Percentiles rank a stretch among this genome's conserved stretches.
These are phyloP conservation scores for Penicillium italicum DNA, from an alignment of 2,329 filamentous ascomycete species.

Conservation along the genomic window DNA sequence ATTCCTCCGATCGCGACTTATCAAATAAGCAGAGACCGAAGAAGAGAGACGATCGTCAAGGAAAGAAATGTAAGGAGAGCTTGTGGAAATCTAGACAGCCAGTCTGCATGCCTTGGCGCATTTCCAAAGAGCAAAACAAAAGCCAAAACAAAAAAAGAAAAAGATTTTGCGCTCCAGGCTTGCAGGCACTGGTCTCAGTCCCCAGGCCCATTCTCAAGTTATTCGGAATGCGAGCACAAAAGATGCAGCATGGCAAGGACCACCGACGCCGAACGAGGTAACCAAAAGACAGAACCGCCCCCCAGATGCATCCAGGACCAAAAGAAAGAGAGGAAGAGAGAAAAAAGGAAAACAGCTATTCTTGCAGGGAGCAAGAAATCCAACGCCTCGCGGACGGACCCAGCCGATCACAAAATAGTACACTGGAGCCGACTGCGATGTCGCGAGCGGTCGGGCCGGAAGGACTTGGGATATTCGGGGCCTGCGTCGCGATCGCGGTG, in stretches of 20 bases:
- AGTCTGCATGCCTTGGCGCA: not conserved
- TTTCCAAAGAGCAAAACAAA: not conserved
- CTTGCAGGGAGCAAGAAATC: not conserved
- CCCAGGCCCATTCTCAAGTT: not conserved
- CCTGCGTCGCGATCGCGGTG: conserved; percentile 37
- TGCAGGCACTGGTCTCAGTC: not conserved
- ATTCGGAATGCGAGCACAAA: conserved; percentile 1
- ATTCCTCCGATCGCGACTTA: not conserved
- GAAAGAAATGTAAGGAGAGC: not conserved
- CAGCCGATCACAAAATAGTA: conserved; percentile 35
- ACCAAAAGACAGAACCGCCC: conserved; percentile 27
- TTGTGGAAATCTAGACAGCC: not conserved
- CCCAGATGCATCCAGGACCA: conserved; percentile 29
- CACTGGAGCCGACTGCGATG: conserved; percentile 39
- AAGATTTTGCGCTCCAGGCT: not conserved
- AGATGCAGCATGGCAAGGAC: conserved; percentile 7
- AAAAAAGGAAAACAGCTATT: conserved; percentile 15
- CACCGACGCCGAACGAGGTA: conserved; percentile 25
- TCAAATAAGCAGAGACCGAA: not conserved
- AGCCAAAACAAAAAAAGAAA: not conserved
- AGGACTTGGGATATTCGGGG: conserved; percentile 39
- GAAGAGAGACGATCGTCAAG: not conserved
- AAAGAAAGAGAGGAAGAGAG: conserved; percentile 13
- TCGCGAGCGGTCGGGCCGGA: conserved; percentile 39
- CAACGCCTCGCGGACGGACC: conserved; percentile 14